These are phyloP conservation scores for Xylaria sp. DNA, from an alignment of 495 filamentous ascomycete genomes.

Conservation along the genomic window DNA sequence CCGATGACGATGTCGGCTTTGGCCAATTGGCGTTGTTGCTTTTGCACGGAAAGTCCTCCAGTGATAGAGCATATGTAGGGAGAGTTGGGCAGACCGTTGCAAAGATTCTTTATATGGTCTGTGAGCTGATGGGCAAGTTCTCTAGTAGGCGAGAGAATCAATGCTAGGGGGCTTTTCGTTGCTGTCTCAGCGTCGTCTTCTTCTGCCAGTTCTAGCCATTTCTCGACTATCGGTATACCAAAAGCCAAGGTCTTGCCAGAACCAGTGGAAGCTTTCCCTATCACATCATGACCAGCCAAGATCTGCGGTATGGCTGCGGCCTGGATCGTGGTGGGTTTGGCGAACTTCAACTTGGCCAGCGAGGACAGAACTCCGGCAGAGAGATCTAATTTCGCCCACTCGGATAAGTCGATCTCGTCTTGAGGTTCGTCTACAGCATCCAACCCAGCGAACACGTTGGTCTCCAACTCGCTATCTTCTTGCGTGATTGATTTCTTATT, in stretches of 20 bases:
- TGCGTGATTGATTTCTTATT: slow-evolving; percentile 47
- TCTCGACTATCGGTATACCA: slow-evolving; percentile 78
- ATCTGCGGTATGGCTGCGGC: slow-evolving; percentile 78
- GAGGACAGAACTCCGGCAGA: slow-evolving; percentile 71
- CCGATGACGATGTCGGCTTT: slow-evolving; percentile 88
- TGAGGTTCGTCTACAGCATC: slow-evolving; percentile 47
- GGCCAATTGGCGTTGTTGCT: slow-evolving; percentile 81
- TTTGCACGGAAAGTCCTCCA: slow-evolving; percentile 89
- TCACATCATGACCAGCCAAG: slow-evolving; percentile 72
- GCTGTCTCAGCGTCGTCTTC: slow-evolving; percentile 42
- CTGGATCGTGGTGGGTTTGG: slow-evolving; percentile 83
- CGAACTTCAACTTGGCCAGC: slow-evolving; percentile 79
- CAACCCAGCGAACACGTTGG: slow-evolving; percentile 50
- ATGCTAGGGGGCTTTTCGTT: slow-evolving; percentile 68
- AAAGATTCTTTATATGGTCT: slow-evolving; percentile 79
- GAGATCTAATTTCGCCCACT: slow-evolving; percentile 75
- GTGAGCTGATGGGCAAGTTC: slow-evolving; percentile 91
- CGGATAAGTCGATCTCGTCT: slow-evolving; percentile 67
- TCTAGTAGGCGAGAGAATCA: slow-evolving; percentile 91
- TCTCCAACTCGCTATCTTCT: slow-evolving; percentile 44
- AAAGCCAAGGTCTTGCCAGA: slow-evolving; percentile 87
- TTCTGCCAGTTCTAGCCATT: slow-evolving; percentile 57
- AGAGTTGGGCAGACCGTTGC: slow-evolving; percentile 64
- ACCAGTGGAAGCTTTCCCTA: slow-evolving; percentile 83
- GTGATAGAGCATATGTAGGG: slow-evolving; percentile 81